Conservation (phyloP, 352 stramenopile genomes). For the Elongisporangium anandrum region DNA sequence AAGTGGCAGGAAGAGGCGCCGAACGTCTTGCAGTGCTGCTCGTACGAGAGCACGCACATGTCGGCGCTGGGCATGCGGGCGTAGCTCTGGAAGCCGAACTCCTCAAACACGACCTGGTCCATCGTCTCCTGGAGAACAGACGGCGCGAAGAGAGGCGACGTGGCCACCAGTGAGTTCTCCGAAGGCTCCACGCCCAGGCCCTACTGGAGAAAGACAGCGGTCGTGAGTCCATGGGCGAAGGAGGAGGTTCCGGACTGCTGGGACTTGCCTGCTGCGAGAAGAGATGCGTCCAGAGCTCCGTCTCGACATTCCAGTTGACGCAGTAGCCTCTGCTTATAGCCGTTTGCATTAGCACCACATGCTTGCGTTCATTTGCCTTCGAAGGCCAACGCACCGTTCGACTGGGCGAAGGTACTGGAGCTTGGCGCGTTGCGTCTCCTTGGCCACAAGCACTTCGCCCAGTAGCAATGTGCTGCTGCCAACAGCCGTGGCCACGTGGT, state of each 20-base stretch:
- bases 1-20: constrained; percentile 53
- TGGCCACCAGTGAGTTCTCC: constrained; percentile 54
- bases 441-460: constrained; percentile 43
- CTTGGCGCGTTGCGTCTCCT: constrained; percentile 48
- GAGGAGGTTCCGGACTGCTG: constrained; percentile 8
- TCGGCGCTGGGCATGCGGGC: constrained; percentile 44
- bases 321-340: constrained; percentile 55
- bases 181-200: constrained; percentile 39
- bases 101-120: constrained; percentile 82
- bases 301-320: constrained; percentile 79
- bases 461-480: constrained; percentile 27
- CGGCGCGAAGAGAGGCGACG: constrained; percentile 52
- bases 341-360: neutral
- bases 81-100: constrained; percentile 56
- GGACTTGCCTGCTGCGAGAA: constrained; percentile 36
- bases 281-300: constrained; percentile 50
- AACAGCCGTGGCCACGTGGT: constrained; percentile 36
- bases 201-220: constrained; percentile 10
- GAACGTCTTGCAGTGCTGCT: constrained; percentile 36
- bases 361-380: constrained; percentile 4
- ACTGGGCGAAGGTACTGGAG: constrained; percentile 38
- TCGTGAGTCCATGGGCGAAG: neutral
- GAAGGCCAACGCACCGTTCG: constrained; percentile 22
- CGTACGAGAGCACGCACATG: constrained; percentile 65
- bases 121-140: constrained; percentile 56